Conservation (phyloP, 129 eudicot genomes). For the Flaveria linearis region DNA sequence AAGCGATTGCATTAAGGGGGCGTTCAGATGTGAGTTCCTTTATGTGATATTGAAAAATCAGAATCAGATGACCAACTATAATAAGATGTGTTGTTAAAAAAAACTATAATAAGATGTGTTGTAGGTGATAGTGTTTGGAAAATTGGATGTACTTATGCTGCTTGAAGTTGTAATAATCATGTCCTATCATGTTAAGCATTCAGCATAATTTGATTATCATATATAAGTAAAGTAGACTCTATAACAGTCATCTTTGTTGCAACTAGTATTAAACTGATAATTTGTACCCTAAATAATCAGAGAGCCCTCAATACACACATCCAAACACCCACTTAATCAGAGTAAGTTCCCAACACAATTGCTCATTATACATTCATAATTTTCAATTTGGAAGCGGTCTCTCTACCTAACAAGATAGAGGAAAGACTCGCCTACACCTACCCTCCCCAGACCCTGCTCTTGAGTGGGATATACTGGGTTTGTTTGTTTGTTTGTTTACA, state of each 20-base stretch:
- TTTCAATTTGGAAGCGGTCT: background rate
- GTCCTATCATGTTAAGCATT: no score
- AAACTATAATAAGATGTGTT: background rate
- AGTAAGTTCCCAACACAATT: background rate
- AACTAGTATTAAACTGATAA: background rate
- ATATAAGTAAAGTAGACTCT: conserved; percentile 1
- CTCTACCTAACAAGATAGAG: no score
- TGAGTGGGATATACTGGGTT: no score
- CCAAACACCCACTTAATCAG: background rate
- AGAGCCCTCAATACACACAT: background rate
- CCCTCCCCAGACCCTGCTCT: no score
- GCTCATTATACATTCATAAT: background rate
- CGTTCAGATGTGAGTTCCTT: background rate
- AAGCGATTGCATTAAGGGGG: background rate
- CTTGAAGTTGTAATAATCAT: conserved; percentile 1
- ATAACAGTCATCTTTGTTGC: background rate
- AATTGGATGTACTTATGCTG: background rate
- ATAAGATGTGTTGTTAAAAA: background rate
- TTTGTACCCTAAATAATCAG: background rate
- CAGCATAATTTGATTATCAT: background rate
- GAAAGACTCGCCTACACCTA: no score
- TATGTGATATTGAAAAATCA: background rate
- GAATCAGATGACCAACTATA: background rate
- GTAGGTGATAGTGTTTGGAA: background rate
- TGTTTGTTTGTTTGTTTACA: no score